phyloP scores from a whole-genome alignment of 768 basidiomycete species.

The Pulveroboletus sp. region DNA sequence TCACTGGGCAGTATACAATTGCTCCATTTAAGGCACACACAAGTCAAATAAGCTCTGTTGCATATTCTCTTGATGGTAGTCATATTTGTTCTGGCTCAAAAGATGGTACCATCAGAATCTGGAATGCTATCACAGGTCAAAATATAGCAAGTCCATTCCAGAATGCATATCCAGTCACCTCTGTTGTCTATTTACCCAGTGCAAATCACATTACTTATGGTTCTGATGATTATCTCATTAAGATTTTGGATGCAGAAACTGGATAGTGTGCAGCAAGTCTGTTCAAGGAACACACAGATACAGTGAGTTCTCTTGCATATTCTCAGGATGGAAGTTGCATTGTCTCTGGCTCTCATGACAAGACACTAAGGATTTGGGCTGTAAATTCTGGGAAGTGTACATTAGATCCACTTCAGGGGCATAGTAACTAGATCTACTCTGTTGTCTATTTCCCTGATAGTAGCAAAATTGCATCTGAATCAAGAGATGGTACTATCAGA shows the following conservation, averaged over 20 bases:
- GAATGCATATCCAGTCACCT: constrained; percentile 3
- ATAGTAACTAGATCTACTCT: neutral
- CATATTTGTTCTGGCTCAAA: constrained; percentile 13
- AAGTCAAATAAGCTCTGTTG: neutral
- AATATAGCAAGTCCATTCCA: constrained; percentile 11
- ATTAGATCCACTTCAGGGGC: constrained; percentile 8
- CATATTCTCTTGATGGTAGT: constrained; percentile 27
- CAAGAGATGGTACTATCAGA: constrained; percentile 11
- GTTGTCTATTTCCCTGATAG: constrained; percentile 26
- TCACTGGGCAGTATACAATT: constrained; percentile 12
- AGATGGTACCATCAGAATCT: constrained; percentile 15
- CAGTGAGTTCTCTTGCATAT: constrained; percentile 9
- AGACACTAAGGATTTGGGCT: constrained; percentile 16
- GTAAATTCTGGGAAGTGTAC: constrained; percentile 4
- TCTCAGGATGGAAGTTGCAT: constrained; percentile 12
- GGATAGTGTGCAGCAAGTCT: neutral
- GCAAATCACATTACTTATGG: constrained; percentile 22
- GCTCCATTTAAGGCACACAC: constrained; percentile 4
- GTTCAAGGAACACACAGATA: neutral
- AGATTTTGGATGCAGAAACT: constrained; percentile 17
- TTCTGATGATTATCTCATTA: constrained; percentile 10
- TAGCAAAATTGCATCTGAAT: constrained; percentile 14
- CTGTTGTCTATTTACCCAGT: constrained; percentile 19
- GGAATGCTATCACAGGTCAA: constrained; percentile 18
- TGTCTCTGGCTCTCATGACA: constrained; percentile 9